Base-by-base conservation (phyloP, 768 basidiomycete genomes). In the Termitomyces sp. region DNA sequence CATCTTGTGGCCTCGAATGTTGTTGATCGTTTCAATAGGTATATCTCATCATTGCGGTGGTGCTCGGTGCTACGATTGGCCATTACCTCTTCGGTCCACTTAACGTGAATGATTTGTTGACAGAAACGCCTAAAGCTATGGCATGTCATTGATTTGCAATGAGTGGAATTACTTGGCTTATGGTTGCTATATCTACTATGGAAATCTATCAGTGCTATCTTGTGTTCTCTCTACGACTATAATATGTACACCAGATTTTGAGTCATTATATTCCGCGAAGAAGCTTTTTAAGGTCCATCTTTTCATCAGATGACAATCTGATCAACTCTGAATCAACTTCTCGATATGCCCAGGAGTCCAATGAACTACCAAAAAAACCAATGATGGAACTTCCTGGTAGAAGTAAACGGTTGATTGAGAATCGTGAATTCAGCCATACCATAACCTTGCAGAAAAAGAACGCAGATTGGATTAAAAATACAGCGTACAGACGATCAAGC, bases 1-100 rank as follows among this genome's bases (percentile, higher is more conserved):
- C 38, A 38, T 75, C 26, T 30, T 43, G 38, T 58, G 40, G 23
- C 55, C 23, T 50, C 18, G 32, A 43, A 7, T 43, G 20, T 10
- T 26, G 50, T 51, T 50, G 13, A 59, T 47, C 8, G 23, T 52
- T 32, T 12, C 18, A 35, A 1, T 64, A 95, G 93, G 93, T 89
- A 36, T 96, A 94, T 66, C 85, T 96, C 36, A 92, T 96, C 67
- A 68, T 82, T 32, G 85, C 95, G 2, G 88, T 91, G 52, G 87
- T 95, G 28, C 61, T 87, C 0, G 95, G 95, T 10, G 93, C 93
- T n/a, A 82, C 81, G 1, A 65, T 90, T 16, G 94, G 95, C 0
- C 93, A 96, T 72, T 90, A 85, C 69, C 68, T 92, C 52, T 95
- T 93, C 65, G 82, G 85, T 41, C 75, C 76, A 0, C 79, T 91